Evolutionary conservation across 1,139 yeast species (phyloP).

Genomic region (Taphrina deformans): DNA sequence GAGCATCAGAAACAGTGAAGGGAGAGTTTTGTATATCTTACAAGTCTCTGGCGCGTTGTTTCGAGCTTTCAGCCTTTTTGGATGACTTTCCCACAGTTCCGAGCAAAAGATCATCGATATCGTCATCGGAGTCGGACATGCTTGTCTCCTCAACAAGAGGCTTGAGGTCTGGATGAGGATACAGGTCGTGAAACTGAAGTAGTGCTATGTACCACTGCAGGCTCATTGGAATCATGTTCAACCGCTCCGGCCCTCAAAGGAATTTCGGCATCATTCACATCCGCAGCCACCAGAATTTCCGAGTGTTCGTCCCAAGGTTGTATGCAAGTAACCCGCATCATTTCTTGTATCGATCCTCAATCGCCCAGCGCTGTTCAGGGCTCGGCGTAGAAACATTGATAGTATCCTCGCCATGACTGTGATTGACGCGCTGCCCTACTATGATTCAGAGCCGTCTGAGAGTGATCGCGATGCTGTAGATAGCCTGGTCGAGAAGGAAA

Average conservation of each 20-base stretch:
- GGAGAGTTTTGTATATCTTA: background rate
- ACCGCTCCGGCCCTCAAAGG: too few relatives aligned
- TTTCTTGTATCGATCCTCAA: too few relatives aligned
- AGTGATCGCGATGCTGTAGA: constrained; percentile 25
- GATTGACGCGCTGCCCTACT: constrained; percentile 15
- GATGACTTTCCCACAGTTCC: constrained; percentile 27
- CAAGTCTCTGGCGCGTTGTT: constrained; percentile 21
- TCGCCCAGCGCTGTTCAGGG: too few relatives aligned
- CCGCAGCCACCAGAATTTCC: background rate
- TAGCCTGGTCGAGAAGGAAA: constrained; percentile 15
- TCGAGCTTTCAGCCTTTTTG: constrained; percentile 9
- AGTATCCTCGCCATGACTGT: constrained; percentile 3
- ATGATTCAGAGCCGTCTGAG: constrained; percentile 24
- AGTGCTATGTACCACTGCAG: background rate
- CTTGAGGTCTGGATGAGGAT: background rate
- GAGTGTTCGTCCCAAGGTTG: background rate
- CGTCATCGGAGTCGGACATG: constrained; percentile 32
- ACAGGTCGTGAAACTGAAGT: background rate
- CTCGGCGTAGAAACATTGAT: background rate
- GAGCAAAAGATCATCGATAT: constrained; percentile 27
- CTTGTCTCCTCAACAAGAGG: background rate
- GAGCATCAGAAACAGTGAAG: background rate
- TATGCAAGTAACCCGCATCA: background rate
- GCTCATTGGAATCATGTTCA: too few relatives aligned
- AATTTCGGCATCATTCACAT: background rate